These are phyloP conservation scores for Calcarisporium arbuscula DNA, from an alignment of 2,329 filamentous ascomycete species.

Conservation along the genomic window DNA sequence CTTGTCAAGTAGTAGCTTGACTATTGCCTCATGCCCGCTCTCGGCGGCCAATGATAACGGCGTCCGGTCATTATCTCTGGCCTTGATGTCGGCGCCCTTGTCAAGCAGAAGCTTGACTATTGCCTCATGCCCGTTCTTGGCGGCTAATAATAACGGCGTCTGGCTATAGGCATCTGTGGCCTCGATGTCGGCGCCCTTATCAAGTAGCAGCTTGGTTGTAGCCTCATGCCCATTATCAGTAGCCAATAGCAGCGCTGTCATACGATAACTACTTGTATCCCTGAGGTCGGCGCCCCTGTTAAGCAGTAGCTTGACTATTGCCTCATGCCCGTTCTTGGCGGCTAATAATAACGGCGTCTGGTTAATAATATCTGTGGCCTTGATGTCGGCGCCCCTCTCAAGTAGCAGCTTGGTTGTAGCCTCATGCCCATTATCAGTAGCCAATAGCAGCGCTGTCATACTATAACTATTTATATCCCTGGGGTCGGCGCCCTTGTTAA, in stretches of 20 bases:
- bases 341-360: conserved; percentile 1
- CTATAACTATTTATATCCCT: not conserved
- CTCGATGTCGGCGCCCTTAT: conserved; percentile 5
- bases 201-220: not conserved
- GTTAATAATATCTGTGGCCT: not conserved
- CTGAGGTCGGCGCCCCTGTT: conserved; percentile 4
- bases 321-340: conserved; percentile 1
- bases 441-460: conserved; percentile 2
- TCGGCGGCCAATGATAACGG: not conserved
- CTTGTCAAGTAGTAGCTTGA: not conserved
- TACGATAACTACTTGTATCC: not conserved
- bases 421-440: not conserved
- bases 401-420: conserved; percentile 2
- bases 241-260: not conserved
- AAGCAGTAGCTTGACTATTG: conserved; percentile 1
- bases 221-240: not conserved
- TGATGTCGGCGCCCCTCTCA: not conserved
- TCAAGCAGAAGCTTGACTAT: conserved; percentile 6
- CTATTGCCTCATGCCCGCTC: not conserved
- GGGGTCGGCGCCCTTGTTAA: not conserved
- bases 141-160: not conserved
- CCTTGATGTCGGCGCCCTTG: not conserved
- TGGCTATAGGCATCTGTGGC: not conserved
- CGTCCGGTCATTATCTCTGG: not conserved
- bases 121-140: conserved; percentile 1